Conservation (phyloP, 768 basidiomycete genomes). For the Candolleomyces efflorescens region DNA sequence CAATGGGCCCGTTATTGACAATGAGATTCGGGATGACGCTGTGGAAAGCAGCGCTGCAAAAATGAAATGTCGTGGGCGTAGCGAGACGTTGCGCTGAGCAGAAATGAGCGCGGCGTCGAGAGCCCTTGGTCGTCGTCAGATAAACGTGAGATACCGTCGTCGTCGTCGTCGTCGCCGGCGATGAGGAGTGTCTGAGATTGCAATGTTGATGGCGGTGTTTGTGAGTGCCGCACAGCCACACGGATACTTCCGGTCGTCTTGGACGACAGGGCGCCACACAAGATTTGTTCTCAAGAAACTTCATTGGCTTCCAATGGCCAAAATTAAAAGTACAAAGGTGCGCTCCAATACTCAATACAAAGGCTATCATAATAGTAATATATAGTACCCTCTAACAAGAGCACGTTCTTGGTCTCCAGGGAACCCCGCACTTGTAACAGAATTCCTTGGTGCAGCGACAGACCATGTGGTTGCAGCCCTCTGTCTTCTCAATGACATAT, state of each 20-base stretch:
- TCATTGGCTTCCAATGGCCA: no score
- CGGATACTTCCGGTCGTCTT: conserved; percentile 6
- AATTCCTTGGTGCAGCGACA: conserved; percentile 11
- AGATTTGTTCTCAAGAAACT: no score
- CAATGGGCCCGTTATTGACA: not conserved
- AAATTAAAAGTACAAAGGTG: not conserved
- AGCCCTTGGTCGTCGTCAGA: not conserved
- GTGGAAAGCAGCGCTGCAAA: not conserved
- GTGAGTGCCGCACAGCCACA: conserved; percentile 5
- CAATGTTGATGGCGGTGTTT: conserved; percentile 7
- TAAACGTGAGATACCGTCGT: conserved; percentile 5
- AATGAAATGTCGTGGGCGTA: not conserved
- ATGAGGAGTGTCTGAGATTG: conserved; percentile 10
- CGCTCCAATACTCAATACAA: not conserved
- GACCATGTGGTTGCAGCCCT: conserved; percentile 13
- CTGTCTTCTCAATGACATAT: conserved; percentile 8
- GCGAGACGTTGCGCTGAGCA: not conserved
- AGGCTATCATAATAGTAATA: not conserved
- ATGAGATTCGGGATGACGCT: not conserved
- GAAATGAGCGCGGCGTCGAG: not conserved
- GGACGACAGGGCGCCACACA: not conserved
- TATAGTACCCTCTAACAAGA: not conserved
- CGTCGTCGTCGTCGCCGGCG: conserved; percentile 10
- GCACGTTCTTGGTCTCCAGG: conserved; percentile 9
- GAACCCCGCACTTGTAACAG: conserved; percentile 11